Conservation (phyloP, 2,329 filamentous ascomycete genomes). For the Xylaria sp. region DNA sequence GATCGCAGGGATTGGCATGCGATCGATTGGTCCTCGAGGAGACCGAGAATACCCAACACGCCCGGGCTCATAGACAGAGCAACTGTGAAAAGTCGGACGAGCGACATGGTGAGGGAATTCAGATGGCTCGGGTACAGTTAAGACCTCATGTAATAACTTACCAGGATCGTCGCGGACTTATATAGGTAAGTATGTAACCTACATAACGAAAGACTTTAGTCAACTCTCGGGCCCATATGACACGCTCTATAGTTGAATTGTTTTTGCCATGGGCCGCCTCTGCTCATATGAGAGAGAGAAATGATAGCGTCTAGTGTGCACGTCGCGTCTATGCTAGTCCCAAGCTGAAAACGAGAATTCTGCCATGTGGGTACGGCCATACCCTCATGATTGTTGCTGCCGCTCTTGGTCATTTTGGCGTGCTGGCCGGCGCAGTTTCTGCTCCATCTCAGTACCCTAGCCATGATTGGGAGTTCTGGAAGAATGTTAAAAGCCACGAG, state of each 20-base stretch:
- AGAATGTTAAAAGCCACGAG: neutral
- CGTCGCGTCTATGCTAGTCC: neutral
- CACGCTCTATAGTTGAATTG: neutral
- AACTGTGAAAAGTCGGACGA: neutral
- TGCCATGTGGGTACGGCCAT: neutral
- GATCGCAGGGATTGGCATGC: slow-evolving; percentile 7
- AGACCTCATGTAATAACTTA: neutral
- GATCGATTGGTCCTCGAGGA: neutral
- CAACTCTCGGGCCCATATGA: neutral
- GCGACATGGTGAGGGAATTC: slow-evolving; percentile 3
- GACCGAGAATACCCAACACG: neutral
- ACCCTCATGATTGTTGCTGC: neutral
- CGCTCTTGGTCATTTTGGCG: neutral
- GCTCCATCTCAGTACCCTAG: neutral
- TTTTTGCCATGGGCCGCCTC: neutral
- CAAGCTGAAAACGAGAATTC: slow-evolving; percentile 1
- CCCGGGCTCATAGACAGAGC: neutral
- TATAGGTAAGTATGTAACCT: neutral
- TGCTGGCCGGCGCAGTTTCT: neutral
- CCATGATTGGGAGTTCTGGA: neutral
- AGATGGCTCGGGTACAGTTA: neutral
- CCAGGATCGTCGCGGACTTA: neutral
- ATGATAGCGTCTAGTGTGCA: neutral
- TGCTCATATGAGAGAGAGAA: neutral
- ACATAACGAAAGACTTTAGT: neutral